Base-by-base conservation (phyloP, 805 yeast species). In the Brettanomyces naardenensis region DNA sequence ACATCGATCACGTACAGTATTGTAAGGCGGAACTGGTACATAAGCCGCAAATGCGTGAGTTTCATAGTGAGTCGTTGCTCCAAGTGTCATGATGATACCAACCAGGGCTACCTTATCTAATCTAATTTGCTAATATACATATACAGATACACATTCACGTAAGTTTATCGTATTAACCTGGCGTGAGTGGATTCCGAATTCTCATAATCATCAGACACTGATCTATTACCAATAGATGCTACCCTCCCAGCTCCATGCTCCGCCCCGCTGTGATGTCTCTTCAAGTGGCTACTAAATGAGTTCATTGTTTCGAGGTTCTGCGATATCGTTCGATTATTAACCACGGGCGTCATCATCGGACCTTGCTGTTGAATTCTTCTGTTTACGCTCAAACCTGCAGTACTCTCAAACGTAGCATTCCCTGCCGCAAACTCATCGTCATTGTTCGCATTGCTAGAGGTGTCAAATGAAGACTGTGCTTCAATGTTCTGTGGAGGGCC, bases 11-110 rank as follows among this genome's bases (percentile, higher is more conserved):
- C 58, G 4, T 54, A 54, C 42, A 54, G 54, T 27, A 50, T 49
- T 14, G 54, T 48, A 15, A 48, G 56, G 19, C 39, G 49, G 23
- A 48, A 51, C 38, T 55, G 60, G 60, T 55, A 55, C 42, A 55
- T 55, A 21, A 52, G 57, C 5, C 44, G 50, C 28, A 54, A 49
- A 38, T 45, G 53, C 20, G 58, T 55, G 25, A 48, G 51, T 20
- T 55, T 42, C 36, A 46, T 55, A 19, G 37, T 54, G n/a, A 39
- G 37, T 9, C 39, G 40, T 4, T 55, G 60, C 42, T 33, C 33
- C 14, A 34, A 39, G 11, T 55, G 60, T 36, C 28, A 42, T 11
- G 37, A 33, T 4, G 26, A 29, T 22, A 30, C 11, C 10, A 30
- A 14, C 18, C 14, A 15, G 32, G 19, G 18, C 25, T 23, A 14